Conservation (phyloP, 345 rosid genomes). For the Salix caprea region DNA sequence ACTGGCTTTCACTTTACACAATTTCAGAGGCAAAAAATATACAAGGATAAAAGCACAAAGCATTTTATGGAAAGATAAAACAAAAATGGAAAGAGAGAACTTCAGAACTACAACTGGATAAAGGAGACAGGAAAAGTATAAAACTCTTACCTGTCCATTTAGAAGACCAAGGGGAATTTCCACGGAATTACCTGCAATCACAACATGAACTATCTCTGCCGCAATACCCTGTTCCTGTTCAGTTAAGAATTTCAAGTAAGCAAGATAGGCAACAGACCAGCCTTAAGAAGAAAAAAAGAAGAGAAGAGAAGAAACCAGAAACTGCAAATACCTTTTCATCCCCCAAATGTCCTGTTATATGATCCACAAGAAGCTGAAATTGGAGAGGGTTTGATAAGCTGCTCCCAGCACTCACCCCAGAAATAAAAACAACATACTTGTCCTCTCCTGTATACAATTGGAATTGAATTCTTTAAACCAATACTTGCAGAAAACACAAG, state of each 20-base stretch:
- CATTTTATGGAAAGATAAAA: background rate
- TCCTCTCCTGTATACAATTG: conserved; percentile 58
- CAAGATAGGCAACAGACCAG: conserved; percentile 3
- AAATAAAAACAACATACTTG: conserved; percentile 73
- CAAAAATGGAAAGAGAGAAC: background rate
- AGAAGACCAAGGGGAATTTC: conserved; percentile 70
- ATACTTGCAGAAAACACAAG: conserved; percentile 5
- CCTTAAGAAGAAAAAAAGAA: conserved; percentile 9
- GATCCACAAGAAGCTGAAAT: conserved; percentile 94
- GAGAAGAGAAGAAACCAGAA: conserved; percentile 8
- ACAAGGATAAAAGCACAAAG: background rate
- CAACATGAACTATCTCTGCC: conserved; percentile 76
- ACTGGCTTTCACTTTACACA: background rate
- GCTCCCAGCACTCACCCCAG: conserved; percentile 77
- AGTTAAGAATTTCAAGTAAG: conserved; percentile 17
- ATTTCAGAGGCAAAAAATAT: background rate
- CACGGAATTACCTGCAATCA: conserved; percentile 90
- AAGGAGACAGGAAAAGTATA: background rate
- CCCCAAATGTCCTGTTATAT: conserved; percentile 86
- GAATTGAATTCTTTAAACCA: conserved; percentile 21
- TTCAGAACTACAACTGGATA: background rate
- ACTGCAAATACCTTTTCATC: conserved; percentile 63
- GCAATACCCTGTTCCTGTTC: conserved; percentile 73
- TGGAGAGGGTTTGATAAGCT: conserved; percentile 69
- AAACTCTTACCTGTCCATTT: conserved; percentile 57